Evolutionary conservation across 768 basidiomycete species (phyloP).

Genomic region (Termitomyces sp.): DNA sequence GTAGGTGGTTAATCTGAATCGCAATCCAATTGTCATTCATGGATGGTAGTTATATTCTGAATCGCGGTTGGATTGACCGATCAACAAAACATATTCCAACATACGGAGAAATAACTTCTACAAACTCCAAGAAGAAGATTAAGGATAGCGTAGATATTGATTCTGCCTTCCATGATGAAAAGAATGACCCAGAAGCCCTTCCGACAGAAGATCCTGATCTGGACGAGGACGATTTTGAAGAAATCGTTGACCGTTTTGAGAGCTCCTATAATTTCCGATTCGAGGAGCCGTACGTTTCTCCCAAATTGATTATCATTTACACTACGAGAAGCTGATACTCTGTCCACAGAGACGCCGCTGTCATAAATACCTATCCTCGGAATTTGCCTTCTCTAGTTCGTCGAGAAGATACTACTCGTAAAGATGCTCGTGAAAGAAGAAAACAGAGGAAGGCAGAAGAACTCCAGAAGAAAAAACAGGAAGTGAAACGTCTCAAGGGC

Average conservation of each 20-base stretch:
- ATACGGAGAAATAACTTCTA: constrained; percentile 70
- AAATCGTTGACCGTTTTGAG: constrained; percentile 89
- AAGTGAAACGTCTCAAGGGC: constrained; percentile 73
- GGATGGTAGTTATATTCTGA: constrained; percentile 78
- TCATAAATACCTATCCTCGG: constrained; percentile 75
- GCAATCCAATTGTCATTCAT: not conserved
- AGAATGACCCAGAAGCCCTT: constrained; percentile 15
- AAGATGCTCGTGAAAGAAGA: constrained; percentile 75
- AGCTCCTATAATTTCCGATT: constrained; percentile 97
- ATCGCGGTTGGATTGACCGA: constrained; percentile 95
- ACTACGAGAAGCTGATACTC: not conserved
- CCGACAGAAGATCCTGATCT: constrained; percentile 24
- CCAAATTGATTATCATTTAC: constrained; percentile 5
- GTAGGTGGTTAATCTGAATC: constrained; percentile 39
- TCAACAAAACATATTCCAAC: constrained; percentile 73
- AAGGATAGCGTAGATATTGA: constrained; percentile 17
- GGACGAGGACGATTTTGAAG: constrained; percentile 78
- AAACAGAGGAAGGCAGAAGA: constrained; percentile 80
- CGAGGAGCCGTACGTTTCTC: constrained; percentile 79
- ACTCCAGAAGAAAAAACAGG: constrained; percentile 66
- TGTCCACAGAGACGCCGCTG: constrained; percentile 48
- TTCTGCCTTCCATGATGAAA: constrained; percentile 17
- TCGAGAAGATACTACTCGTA: constrained; percentile 71
- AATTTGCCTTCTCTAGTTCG: constrained; percentile 57
- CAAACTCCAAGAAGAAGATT: constrained; percentile 25